Percentiles rank a stretch among this genome's conserved stretches.
These are phyloP conservation scores for Metarhizium guizhouense DNA, from an alignment of 2,329 filamentous ascomycete species.

Conservation along the genomic window DNA sequence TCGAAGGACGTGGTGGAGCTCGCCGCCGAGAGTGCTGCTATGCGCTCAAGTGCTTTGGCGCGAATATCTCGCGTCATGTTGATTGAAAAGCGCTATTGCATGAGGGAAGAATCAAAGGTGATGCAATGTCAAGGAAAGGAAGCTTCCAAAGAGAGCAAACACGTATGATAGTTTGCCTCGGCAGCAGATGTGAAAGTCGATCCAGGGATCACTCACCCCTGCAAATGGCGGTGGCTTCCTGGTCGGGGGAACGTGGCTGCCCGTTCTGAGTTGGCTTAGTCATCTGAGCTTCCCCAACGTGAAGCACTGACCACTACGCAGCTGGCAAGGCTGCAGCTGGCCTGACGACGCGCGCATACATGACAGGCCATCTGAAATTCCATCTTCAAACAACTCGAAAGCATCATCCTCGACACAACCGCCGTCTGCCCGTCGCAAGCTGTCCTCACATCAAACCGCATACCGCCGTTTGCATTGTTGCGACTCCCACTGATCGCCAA, in stretches of 20 bases:
- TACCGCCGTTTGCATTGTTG: neutral
- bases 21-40: slow-evolving; percentile 52
- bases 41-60: slow-evolving; percentile 54
- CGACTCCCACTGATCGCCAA: slow-evolving; percentile 13
- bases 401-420: neutral
- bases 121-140: neutral
- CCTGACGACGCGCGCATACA: slow-evolving; percentile 25
- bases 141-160: neutral
- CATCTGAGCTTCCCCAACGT: slow-evolving; percentile 26
- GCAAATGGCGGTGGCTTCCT: neutral
- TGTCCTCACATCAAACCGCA: neutral
- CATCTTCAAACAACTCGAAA: slow-evolving; percentile 3
- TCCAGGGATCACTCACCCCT: neutral
- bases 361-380: slow-evolving; percentile 19
- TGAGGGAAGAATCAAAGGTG: neutral
- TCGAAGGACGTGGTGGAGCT: slow-evolving; percentile 46
- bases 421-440: neutral
- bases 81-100: neutral
- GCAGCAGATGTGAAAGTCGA: neutral
- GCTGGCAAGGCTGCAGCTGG: slow-evolving; percentile 5
- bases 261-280: slow-evolving; percentile 24
- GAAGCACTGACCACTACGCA: slow-evolving; percentile 10
- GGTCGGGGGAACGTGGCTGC: neutral
- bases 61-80: slow-evolving; percentile 48
- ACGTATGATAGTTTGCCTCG: neutral